Base-by-base conservation (phyloP, 768 basidiomycete species). In the Holtermannia corniformis region DNA sequence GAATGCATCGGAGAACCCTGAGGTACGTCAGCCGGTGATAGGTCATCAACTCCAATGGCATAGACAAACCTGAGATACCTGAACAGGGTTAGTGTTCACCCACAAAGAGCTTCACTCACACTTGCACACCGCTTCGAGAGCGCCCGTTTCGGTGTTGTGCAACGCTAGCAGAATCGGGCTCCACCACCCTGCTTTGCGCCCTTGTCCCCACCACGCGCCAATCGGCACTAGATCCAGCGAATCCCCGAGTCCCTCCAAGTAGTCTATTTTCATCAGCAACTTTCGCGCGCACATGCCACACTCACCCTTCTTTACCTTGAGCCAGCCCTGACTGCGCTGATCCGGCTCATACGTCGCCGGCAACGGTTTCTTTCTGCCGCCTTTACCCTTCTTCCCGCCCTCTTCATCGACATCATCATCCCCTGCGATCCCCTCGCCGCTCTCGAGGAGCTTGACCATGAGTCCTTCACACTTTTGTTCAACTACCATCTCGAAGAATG, bases 121-220 rank as follows among this genome's bases (percentile, higher is more conserved):
- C 72, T 95, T 92, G 71, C 87, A 89, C 16, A 91, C 78, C 1
- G 85, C 89, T 42, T 87, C 81, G 50, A 82, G 73, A 51, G 73
- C 78, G 24, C 81, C 84, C 7, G 73, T 75, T 52, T 78, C 75
- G 20, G 80, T 73, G 63, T 90, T 82, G 78, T 84, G 83, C 40
- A 84, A 73, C 13, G 82, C 88, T 43, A 92, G 77, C 4, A 95
- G 75, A 60, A 93, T 80, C 1, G 90, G 90, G 58, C 84, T 86
- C 86, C 87, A 95, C 91, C 90, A 93, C 44, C 80, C 78, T 14
- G 82, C 83, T 73, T 93, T 95, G 28, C 89, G 75, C 26, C 91
- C 91, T 65, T 83, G 85, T 44, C 89, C 90, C 74, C 89, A 81
- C 86, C 87, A 92, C 42, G 87, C 90, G 5, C 75, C 76, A 49